Evolutionary conservation across 805 yeast species (phyloP), one percentile per base, ranked within the genome.

Genomic region (Ogataea wickerhamii): DNA sequence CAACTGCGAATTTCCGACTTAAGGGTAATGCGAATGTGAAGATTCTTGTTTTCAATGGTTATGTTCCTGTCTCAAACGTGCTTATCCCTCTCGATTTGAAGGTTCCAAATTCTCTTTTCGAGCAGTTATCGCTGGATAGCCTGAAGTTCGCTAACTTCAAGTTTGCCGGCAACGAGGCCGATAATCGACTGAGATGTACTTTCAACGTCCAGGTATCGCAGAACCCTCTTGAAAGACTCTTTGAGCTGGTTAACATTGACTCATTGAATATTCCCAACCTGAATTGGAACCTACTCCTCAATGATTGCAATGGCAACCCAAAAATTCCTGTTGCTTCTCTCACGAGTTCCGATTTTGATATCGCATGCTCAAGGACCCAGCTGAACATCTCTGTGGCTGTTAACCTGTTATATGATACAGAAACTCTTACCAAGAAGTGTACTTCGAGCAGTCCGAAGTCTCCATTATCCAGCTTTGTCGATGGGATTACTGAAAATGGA

Each of bases 271-370:
- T 70, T 4, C 75, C 76, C 8, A 30, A 41, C 6, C 38, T 68
- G 5, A 40, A 48, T 4, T 70, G 74, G 73, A 53, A 56, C 13
- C 7, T 69, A 2, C 47, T 52, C 8, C 40, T 68, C 13, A 52
- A 63, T 6, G 71, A 65, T 46, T 71, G 76, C 45, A 19, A 49
- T 20, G 49, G 50, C 2, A 28, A 49, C 1, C 58, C 61, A 11
- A 44, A 49, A 1, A 59, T 69, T 7, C 36, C 45, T 3, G 21
- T 70, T 7, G 59, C 68, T 8, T 38, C 43, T 16, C 37, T 52
- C 30, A 29, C 37, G 20, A 48, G 40, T 10, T 48, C 47, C 4
- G 33, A 25, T 2, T 45, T 52, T 37, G 38, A 37, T n/a, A 18
- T 51, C 6, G n/a, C 16, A 3, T 21, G 31, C 8, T 19, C 27